phyloP scores from a whole-genome alignment of 2,329 filamentous ascomycete species.

The Endocalyx cinctus region DNA sequence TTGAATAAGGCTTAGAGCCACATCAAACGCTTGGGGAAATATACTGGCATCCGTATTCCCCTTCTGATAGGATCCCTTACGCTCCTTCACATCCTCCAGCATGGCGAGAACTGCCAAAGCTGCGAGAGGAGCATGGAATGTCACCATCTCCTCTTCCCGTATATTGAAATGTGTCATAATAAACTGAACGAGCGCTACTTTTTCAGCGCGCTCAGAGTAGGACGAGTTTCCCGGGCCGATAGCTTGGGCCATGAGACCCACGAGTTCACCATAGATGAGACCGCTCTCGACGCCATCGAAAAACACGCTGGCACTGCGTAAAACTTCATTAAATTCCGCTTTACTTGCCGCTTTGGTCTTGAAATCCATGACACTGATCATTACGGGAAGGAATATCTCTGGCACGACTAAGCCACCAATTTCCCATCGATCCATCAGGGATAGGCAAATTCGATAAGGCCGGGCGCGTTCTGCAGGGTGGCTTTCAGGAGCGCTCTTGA shows the following conservation, averaged over 20 bases:
- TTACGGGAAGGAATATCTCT: conserved; percentile 79
- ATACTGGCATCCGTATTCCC: conserved; percentile 12
- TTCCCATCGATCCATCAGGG: conserved; percentile 97
- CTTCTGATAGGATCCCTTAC: conserved; percentile 20
- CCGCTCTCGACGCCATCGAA: conserved; percentile 96
- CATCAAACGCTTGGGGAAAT: conserved; percentile 34
- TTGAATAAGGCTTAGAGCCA: conserved; percentile 55
- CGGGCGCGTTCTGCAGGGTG: conserved; percentile 67
- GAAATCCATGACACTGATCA: conserved; percentile 75
- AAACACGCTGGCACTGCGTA: conserved; percentile 90
- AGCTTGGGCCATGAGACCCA: conserved; percentile 61
- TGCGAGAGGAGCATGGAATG: conserved; percentile 75
- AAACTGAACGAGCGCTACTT: conserved; percentile 73
- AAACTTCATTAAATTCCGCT: conserved; percentile 74
- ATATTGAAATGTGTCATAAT: conserved; percentile 87
- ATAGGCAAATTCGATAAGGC: conserved; percentile 87
- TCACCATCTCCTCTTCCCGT: conserved; percentile 91
- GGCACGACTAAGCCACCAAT: conserved; percentile 87
- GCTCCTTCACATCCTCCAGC: conserved; percentile 50
- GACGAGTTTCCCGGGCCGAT: conserved; percentile 42
- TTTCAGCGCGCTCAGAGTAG: conserved; percentile 49
- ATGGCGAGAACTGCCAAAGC: conserved; percentile 60
- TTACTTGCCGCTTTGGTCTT: conserved; percentile 61
- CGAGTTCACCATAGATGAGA: conserved; percentile 82
- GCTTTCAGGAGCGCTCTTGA: conserved; percentile 48